These are phyloP conservation scores for Tetrastigma voinierianum DNA, from an alignment of 164 flowering plant genomes.

Conservation along the genomic window DNA sequence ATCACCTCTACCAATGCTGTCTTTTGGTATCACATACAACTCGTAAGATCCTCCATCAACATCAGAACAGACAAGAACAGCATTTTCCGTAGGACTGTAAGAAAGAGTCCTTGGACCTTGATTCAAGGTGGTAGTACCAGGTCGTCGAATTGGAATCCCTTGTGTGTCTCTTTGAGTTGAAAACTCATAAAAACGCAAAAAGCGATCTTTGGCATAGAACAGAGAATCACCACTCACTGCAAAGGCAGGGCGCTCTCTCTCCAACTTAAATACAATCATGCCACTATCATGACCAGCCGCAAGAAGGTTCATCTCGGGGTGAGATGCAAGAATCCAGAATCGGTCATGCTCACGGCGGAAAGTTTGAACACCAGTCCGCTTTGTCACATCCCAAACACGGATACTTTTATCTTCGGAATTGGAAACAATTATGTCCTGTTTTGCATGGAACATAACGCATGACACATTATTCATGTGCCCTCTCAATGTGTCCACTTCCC, in stretches of 20 bases:
- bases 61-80: constrained; percentile 71
- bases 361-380: constrained; percentile 85
- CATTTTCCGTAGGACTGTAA: constrained; percentile 46
- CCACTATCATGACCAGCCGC: constrained; percentile 97
- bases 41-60: constrained; percentile 92
- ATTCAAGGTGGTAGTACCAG: constrained; percentile 69
- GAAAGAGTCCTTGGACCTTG: constrained; percentile 84
- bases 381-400: constrained; percentile 80
- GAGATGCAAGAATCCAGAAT: constrained; percentile 80
- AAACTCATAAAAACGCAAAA: constrained; percentile 44
- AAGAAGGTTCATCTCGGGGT: constrained; percentile 80
- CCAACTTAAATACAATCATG: constrained; percentile 32
- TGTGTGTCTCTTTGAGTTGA: constrained; percentile 65
- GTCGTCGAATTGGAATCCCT: constrained; percentile 26
- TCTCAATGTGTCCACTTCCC: constrained; percentile 89
- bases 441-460: constrained; percentile 83
- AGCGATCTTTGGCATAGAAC: constrained; percentile 77
- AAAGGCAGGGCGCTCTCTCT: constrained; percentile 27
- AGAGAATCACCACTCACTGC: constrained; percentile 23
- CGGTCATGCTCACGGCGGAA: constrained; percentile 88
- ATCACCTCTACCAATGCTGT: constrained; percentile 65
- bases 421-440: constrained; percentile 70
- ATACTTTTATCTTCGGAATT: constrained; percentile 93
- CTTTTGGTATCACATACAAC: constrained; percentile 74
- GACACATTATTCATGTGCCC: constrained; percentile 96